Evolutionary conservation across 2,329 filamentous ascomycete species (phyloP).

Genomic region (Fusarium floridanum): DNA sequence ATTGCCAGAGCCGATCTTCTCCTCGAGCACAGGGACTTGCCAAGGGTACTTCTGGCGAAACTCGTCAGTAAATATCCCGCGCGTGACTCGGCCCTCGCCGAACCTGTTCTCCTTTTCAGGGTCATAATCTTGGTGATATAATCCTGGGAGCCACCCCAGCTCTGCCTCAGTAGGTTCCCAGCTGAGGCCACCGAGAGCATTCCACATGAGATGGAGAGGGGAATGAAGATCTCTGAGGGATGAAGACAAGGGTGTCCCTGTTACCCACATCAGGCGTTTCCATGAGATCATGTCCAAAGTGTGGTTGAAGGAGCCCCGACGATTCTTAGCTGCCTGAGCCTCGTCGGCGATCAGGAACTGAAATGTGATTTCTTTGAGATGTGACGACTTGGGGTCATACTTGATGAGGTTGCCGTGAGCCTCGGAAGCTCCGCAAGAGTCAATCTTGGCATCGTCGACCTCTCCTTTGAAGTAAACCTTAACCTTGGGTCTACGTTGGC

Average conservation of each 20-base stretch:
- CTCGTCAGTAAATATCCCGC: background rate
- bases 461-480: background rate
- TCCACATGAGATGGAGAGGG: constrained; percentile 1
- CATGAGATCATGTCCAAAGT: background rate
- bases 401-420: background rate
- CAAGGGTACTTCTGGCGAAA: background rate
- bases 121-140: background rate
- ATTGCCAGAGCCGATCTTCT: no score
- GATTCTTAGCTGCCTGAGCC: background rate
- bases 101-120: background rate
- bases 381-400: background rate
- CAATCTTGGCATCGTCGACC: background rate
- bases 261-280: background rate
- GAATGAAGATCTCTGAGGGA: background rate
- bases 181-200: background rate
- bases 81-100: background rate
- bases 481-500: background rate
- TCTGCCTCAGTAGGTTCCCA: background rate
- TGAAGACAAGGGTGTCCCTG: background rate
- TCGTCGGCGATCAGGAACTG: background rate
- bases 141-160: background rate
- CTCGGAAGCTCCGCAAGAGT: background rate
- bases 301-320: background rate
- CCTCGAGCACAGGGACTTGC: background rate
- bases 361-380: background rate